A percentile compares a stretch with the other conserved stretches of the same genome.
phyloP scores from a whole-genome alignment of 345 rosid genomes.

The Camelina neglecta region DNA sequence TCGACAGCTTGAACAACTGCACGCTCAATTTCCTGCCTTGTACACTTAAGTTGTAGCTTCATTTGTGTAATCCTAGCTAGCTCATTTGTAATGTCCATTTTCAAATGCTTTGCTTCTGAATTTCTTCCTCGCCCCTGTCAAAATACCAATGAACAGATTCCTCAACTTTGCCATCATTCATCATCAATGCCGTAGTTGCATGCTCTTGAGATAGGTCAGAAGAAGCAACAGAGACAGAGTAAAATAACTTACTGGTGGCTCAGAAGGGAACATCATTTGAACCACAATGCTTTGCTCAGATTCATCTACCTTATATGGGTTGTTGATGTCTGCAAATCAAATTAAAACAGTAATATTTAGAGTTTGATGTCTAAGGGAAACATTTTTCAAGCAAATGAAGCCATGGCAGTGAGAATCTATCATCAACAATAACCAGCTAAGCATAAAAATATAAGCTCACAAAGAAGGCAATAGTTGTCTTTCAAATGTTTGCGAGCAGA shows the following conservation, averaged over 20 bases:
- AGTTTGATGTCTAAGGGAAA: background rate
- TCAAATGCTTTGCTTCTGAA: no score
- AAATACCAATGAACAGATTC: no score
- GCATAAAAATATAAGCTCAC: slow-evolving; percentile 53
- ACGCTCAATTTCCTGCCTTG: no score
- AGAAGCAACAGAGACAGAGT: background rate
- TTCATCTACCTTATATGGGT: slow-evolving; percentile 84
- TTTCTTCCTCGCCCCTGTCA: no score
- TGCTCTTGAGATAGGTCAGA: no score
- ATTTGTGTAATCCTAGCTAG: no score
- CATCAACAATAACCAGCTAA: slow-evolving; percentile 4
- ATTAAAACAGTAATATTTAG: slow-evolving; percentile 1
- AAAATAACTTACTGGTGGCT: slow-evolving; percentile 62
- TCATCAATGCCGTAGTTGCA: no score
- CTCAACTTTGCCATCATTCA: no score
- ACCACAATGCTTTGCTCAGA: slow-evolving; percentile 79
- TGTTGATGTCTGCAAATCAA: slow-evolving; percentile 61
- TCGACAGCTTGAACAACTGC: no score
- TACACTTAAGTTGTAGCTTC: no score
- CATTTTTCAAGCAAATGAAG: slow-evolving; percentile 8
- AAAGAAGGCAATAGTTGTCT: slow-evolving; percentile 83
- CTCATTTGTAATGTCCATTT: no score
- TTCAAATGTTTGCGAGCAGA: slow-evolving; percentile 83
- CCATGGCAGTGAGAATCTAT: slow-evolving; percentile 3
- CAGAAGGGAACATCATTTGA: slow-evolving; percentile 64